Conservation (phyloP, 352 stramenopile genomes). For the Phytophthora hybrid region DNA sequence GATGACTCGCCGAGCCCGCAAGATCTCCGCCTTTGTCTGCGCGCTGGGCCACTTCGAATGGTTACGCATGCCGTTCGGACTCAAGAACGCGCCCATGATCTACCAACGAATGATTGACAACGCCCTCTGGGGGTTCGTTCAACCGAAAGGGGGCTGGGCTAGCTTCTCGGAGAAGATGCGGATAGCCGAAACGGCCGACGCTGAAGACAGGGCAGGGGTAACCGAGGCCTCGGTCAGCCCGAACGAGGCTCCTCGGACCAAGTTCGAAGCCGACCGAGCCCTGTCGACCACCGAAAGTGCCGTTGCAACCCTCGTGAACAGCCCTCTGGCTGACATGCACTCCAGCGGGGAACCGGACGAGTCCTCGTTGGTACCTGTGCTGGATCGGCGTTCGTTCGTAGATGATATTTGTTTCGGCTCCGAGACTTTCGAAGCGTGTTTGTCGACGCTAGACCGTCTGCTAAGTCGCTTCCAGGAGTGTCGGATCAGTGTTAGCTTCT, state of each 20-base stretch:
- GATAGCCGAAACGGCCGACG: neutral
- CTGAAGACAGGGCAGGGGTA: too few species aligned
- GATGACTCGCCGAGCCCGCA: neutral
- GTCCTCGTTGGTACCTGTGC: neutral
- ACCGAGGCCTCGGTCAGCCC: too few species aligned
- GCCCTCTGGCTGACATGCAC: neutral
- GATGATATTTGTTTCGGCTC: conserved; percentile 25
- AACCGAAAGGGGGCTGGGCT: conserved; percentile 2
- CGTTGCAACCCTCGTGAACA: too few species aligned
- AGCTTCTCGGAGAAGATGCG: too few species aligned
- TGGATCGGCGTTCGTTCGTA: conserved; percentile 6
- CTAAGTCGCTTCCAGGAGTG: conserved; percentile 25
- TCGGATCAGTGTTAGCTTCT: conserved; percentile 35
- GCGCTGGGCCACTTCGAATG: conserved; percentile 15
- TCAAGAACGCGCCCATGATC: conserved; percentile 13
- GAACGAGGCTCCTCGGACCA: too few species aligned
- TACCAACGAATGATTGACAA: conserved; percentile 8
- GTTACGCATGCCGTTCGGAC: conserved; percentile 1
- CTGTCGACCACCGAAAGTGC: too few species aligned
- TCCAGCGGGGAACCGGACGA: neutral
- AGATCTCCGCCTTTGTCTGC: conserved; percentile 6
- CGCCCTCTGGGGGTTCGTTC: neutral
- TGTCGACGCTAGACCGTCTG: conserved; percentile 3
- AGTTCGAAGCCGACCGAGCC: too few species aligned
- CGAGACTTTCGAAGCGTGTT: neutral